phyloP scores from a whole-genome alignment of 1,284 basidiomycete genomes.

The Cryptococcus sp. region DNA sequence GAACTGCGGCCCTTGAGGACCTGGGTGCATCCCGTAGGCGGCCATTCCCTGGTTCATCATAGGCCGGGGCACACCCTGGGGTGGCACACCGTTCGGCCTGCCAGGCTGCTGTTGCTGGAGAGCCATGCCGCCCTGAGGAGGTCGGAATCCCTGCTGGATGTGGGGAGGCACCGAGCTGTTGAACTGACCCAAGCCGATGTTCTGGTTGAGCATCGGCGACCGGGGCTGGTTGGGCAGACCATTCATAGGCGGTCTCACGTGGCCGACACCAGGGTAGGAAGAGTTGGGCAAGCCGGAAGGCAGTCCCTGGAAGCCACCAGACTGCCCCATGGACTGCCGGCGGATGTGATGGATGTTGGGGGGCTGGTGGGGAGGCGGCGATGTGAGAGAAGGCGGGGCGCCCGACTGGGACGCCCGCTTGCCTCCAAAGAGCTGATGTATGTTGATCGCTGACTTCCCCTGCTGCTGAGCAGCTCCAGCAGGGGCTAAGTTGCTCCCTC shows the following conservation, averaged over 20 bases:
- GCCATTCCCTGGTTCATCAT: slow-evolving; percentile 24
- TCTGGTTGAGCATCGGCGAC: slow-evolving; percentile 30
- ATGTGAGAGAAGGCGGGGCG: slow-evolving; percentile 17
- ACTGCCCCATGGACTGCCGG: slow-evolving; percentile 33
- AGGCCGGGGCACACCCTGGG: slow-evolving; percentile 19
- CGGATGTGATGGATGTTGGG: slow-evolving; percentile 24
- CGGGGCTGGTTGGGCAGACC: slow-evolving; percentile 30
- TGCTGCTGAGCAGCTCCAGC: slow-evolving; percentile 25
- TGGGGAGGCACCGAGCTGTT: slow-evolving; percentile 20
- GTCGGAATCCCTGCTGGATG: slow-evolving; percentile 35
- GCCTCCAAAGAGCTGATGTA: slow-evolving; percentile 40
- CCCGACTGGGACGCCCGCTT: slow-evolving; percentile 28
- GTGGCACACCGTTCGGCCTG: slow-evolving; percentile 19
- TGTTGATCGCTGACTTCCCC: slow-evolving; percentile 32
- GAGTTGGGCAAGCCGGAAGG: slow-evolving; percentile 15
- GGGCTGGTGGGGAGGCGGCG: slow-evolving; percentile 15
- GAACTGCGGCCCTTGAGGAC: slow-evolving; percentile 27
- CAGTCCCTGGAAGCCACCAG: slow-evolving; percentile 27
- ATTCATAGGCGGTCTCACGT: slow-evolving; percentile 27
- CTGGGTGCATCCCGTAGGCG: slow-evolving; percentile 35
- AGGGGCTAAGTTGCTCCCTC: slow-evolving; percentile 51
- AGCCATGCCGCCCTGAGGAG: slow-evolving; percentile 15
- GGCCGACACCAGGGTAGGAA: slow-evolving; percentile 19
- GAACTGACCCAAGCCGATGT: slow-evolving; percentile 17
- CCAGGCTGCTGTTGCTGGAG: slow-evolving; percentile 15